Percentiles rank a stretch among this genome's conserved stretches.
Evolutionary conservation across 345 rosid genomes (phyloP).

Genomic region (Brassica incana): DNA sequence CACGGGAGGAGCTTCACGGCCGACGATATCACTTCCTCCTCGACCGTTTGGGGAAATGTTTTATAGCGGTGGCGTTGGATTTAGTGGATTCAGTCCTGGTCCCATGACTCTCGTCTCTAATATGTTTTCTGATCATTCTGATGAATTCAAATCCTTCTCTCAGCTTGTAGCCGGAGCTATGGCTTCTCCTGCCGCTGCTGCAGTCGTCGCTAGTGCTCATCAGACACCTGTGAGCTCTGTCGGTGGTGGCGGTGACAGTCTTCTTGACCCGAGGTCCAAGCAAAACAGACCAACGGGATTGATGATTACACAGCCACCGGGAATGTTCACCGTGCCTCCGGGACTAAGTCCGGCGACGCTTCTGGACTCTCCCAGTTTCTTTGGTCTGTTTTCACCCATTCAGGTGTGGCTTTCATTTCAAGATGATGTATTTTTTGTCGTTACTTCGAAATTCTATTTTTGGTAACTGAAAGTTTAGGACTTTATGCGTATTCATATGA

Average conservation of each 20-base stretch:
- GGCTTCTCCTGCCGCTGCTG: conserved; percentile 52
- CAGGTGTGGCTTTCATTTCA: conserved; percentile 45
- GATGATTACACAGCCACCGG: conserved; percentile 48
- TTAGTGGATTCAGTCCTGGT: conserved; percentile 86
- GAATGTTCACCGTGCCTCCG: conserved; percentile 52
- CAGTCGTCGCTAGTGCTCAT: conserved; percentile 32
- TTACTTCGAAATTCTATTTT: conserved; percentile 15
- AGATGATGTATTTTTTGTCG: not conserved
- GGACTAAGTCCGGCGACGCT: conserved; percentile 56
- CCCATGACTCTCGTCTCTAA: conserved; percentile 85
- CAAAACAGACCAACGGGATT: conserved; percentile 53
- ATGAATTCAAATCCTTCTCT: conserved; percentile 72
- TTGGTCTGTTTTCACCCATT: conserved; percentile 62
- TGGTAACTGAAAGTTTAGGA: conserved; percentile 7
- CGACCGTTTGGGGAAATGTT: conserved; percentile 51
- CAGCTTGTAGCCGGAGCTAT: conserved; percentile 82
- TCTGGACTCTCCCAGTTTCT: conserved; percentile 68
- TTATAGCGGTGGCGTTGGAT: conserved; percentile 49
- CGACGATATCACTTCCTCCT: conserved; percentile 61
- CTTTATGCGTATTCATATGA: not conserved
- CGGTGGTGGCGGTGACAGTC: conserved; percentile 35
- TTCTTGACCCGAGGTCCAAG: conserved; percentile 43
- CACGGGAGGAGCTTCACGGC: conserved; percentile 45
- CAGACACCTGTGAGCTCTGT: conserved; percentile 31
- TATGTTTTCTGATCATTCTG: conserved; percentile 59